Evolutionary conservation across 179 eudicot species (phyloP).

Genomic region (Spergularia azorica): DNA sequence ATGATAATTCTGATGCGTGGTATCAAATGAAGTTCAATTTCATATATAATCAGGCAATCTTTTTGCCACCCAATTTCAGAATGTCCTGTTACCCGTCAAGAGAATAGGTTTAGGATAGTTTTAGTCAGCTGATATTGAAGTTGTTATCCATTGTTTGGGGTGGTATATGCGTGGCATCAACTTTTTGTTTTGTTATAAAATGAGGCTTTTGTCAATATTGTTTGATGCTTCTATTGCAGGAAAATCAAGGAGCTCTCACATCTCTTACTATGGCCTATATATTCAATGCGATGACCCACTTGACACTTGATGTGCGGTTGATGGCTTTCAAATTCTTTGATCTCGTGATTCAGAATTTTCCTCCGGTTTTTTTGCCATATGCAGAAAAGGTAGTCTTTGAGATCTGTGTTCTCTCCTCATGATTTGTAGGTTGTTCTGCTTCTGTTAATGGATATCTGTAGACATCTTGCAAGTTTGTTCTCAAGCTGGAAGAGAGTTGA

Average conservation of each 20-base stretch:
- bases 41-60: no score
- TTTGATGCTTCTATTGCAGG: constrained; percentile 47
- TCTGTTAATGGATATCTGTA: neutral
- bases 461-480: constrained; percentile 6
- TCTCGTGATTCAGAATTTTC: constrained; percentile 69
- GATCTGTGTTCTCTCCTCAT: neutral
- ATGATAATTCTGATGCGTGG: neutral
- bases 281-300: constrained; percentile 87
- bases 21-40: no score
- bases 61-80: no score
- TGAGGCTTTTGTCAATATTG: constrained; percentile 3
- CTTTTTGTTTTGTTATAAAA: neutral
- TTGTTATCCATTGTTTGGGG: no score
- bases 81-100: neutral
- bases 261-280: constrained; percentile 83
- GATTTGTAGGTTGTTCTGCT: neutral
- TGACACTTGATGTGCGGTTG: constrained; percentile 80
- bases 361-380: constrained; percentile 64
- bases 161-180: neutral
- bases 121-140: neutral
- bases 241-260: constrained; percentile 72
- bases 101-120: neutral
- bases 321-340: constrained; percentile 92
- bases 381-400: constrained; percentile 70
- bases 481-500: neutral